Percentiles rank a stretch among this genome's conserved stretches.
phyloP scores from a whole-genome alignment of 805 yeast species.

The Tetrapisispora phaffii region DNA sequence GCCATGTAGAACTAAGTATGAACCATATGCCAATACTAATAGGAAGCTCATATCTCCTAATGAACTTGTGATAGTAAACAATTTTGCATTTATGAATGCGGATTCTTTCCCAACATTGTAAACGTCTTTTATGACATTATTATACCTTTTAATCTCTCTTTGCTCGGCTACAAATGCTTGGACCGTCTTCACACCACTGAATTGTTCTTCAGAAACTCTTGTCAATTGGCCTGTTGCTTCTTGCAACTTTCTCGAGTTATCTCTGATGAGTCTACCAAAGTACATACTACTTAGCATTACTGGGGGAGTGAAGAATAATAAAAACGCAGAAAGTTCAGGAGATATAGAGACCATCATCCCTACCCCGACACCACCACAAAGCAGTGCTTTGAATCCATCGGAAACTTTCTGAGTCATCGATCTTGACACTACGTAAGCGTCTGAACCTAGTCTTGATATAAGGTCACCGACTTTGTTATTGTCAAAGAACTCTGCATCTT shows the following conservation, averaged over 20 bases:
- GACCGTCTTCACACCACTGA: slow-evolving; percentile 77
- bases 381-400: slow-evolving; percentile 77
- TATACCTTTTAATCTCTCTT: slow-evolving; percentile 67
- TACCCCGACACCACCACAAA: slow-evolving; percentile 77
- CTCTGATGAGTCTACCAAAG: slow-evolving; percentile 74
- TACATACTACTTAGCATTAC: slow-evolving; percentile 65
- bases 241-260: slow-evolving; percentile 68
- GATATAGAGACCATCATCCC: slow-evolving; percentile 87
- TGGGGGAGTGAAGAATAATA: slow-evolving; percentile 75
- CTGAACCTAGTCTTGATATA: slow-evolving; percentile 81
- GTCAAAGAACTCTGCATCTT: slow-evolving; percentile 90
- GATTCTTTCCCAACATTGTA: slow-evolving; percentile 65
- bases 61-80: slow-evolving; percentile 67
- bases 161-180: slow-evolving; percentile 88
- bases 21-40: slow-evolving; percentile 70
- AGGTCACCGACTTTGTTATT: slow-evolving; percentile 90
- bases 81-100: slow-evolving; percentile 70
- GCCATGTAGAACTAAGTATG: slow-evolving; percentile 68
- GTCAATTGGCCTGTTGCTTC: slow-evolving; percentile 80
- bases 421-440: slow-evolving; percentile 80
- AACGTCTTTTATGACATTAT: slow-evolving; percentile 57
- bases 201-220: slow-evolving; percentile 85
- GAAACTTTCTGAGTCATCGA: slow-evolving; percentile 84
- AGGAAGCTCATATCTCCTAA: slow-evolving; percentile 78
- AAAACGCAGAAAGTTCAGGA: slow-evolving; percentile 66